Conservation (phyloP, 352 stramenopile genomes). For the Lagenidium giganteum region DNA sequence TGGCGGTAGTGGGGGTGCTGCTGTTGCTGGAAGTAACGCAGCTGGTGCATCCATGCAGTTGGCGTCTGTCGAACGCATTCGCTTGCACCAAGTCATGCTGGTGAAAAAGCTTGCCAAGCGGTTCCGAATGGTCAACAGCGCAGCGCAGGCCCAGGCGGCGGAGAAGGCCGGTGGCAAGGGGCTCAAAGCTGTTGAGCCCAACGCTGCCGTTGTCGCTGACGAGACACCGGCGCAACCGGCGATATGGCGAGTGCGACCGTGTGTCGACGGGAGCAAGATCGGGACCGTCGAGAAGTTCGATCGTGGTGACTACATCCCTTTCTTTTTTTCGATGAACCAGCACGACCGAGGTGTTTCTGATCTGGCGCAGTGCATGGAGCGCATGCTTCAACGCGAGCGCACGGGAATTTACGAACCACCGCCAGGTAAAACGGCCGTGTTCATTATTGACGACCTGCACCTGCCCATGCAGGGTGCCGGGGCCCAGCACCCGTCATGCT, state of each 20-base stretch:
- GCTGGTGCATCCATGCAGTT: no score
- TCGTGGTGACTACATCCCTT: conserved; percentile 31
- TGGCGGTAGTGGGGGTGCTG: no score
- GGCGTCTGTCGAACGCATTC: conserved; percentile 35
- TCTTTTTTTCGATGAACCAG: conserved; percentile 36
- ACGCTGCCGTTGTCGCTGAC: no score
- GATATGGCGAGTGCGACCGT: no score
- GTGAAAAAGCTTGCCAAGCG: conserved; percentile 27
- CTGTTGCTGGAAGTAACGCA: conserved; percentile 9
- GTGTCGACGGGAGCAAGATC: not conserved
- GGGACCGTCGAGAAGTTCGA: conserved; percentile 24
- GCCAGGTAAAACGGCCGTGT: conserved; percentile 39
- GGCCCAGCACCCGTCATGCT: conserved; percentile 8
- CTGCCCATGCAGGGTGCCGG: conserved; percentile 11
- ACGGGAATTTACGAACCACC: conserved; percentile 42
- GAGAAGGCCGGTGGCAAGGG: not conserved
- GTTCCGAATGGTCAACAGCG: conserved; percentile 7
- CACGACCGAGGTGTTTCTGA: conserved; percentile 13
- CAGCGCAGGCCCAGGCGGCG: conserved; percentile 2
- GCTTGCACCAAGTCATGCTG: conserved; percentile 36
- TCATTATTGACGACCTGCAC: conserved; percentile 56
- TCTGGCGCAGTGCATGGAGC: conserved; percentile 33
- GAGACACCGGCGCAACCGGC: no score
- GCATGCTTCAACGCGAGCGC: conserved; percentile 52
- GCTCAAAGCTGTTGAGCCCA: no score